Evolutionary conservation across 805 yeast species (phyloP), one percentile per base, ranked within the genome.

Genomic region (Saccharomycopsis fibuligera): DNA sequence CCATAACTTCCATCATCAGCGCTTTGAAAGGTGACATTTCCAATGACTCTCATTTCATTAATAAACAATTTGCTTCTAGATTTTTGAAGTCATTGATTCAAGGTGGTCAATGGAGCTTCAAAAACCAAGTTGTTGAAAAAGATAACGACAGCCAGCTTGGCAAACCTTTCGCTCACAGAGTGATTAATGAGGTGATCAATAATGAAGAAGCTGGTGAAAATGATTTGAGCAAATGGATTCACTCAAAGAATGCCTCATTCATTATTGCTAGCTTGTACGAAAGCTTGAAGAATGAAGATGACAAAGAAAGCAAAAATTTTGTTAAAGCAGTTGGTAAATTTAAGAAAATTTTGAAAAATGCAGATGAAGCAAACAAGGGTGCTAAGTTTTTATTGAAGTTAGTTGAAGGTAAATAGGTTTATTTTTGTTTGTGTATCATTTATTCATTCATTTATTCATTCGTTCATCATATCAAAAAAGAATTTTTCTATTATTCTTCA

Each of bases 261-360:
- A 86, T 87, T 16, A 70, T 90, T 47, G 90, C 87, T 44, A 78
- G 96, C 0, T 66, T 88, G n/a, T 75, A 72, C 57, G 97, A 91
- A 66, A 74, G 75, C 25, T 70, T 84, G 58, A 67, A 69, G 44
- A 70, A 69, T 2, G 68, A 68, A 40, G 60, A 66, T 23, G 60
- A 66, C 44, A 67, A 70, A 41, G 72, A 75, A 30, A 67, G 68
- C 37, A 68, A 74, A 50, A 62, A 66, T 27, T 78, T 85, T 56
- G 59, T 69, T 50, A 74, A 78, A 60, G 74, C 70, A 25, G 67
- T 90, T 58, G 76, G 75, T 63, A 70, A 72, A 50, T 58, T 70
- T 42, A 69, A 72, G 59, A 76, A 75, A 54, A 61, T 66, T 23
- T 67, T 72, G 58, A 59, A 67, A 58, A 56, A 72, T 23, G 70